Conservation (phyloP, 2,329 filamentous ascomycete genomes). For the Verticillium alfalfae region DNA sequence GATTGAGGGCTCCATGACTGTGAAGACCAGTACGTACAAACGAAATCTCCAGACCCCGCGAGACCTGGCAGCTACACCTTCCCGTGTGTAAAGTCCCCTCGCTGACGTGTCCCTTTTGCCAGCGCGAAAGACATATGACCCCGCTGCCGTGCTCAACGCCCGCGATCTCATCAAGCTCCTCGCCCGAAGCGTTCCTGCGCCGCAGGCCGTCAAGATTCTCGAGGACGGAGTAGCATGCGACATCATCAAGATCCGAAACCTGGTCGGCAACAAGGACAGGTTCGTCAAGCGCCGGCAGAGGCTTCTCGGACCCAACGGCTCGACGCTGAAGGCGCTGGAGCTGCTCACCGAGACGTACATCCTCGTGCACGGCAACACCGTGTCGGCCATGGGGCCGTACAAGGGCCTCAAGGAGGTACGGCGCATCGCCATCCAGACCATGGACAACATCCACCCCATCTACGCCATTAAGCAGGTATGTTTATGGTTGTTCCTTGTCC, state of each 20-base stretch:
- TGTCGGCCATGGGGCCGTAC: constrained; percentile 84
- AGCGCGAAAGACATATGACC: constrained; percentile 75
- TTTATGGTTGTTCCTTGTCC: not conserved
- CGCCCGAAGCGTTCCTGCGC: constrained; percentile 84
- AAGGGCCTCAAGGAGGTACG: constrained; percentile 92
- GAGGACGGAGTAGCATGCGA: constrained; percentile 90
- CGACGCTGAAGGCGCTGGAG: constrained; percentile 89
- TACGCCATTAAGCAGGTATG: constrained; percentile 52
- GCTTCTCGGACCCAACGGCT: constrained; percentile 85
- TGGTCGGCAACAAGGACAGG: constrained; percentile 88
- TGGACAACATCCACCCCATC: constrained; percentile 95
- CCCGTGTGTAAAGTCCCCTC: too few species aligned
- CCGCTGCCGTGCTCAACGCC: constrained; percentile 87
- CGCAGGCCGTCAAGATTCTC: constrained; percentile 89
- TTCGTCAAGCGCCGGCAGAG: constrained; percentile 93
- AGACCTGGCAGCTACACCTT: too few species aligned
- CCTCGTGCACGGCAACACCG: constrained; percentile 93
- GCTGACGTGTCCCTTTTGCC: not conserved
- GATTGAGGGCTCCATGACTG: constrained; percentile 93
- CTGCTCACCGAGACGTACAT: constrained; percentile 89
- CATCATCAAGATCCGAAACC: constrained; percentile 88
- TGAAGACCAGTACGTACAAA: constrained; percentile 80
- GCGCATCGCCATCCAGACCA: constrained; percentile 87
- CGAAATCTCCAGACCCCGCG: constrained; percentile 18
- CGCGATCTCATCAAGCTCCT: constrained; percentile 92